These are phyloP conservation scores for Apiospora malaysiana DNA, from an alignment of 2,329 filamentous ascomycete species.

Conservation along the genomic window DNA sequence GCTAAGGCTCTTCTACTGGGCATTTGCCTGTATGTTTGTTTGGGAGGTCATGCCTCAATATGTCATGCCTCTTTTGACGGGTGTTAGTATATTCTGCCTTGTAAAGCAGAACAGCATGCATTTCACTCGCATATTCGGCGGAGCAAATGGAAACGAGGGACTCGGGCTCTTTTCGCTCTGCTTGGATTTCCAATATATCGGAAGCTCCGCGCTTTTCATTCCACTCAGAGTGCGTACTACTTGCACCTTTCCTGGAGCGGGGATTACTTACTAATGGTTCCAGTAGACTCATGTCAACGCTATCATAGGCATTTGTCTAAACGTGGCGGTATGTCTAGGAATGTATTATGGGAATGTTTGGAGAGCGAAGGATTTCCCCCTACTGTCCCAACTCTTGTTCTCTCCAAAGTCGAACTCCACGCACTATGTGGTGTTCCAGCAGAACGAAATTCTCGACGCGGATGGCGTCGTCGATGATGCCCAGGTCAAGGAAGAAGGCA, in stretches of 20 bases:
- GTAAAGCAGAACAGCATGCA: slow-evolving; percentile 47
- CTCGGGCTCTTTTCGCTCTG: slow-evolving; percentile 48
- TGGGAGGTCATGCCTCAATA: slow-evolving; percentile 57
- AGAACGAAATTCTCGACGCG: slow-evolving; percentile 47
- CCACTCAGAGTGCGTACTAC: not conserved
- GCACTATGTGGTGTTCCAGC: slow-evolving; percentile 44
- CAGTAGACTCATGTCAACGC: slow-evolving; percentile 10
- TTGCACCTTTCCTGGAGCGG: no score
- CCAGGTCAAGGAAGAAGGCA: slow-evolving; percentile 42
- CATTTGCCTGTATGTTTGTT: slow-evolving; percentile 46
- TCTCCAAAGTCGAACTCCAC: not conserved
- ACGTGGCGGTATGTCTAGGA: slow-evolving; percentile 39
- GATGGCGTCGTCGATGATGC: slow-evolving; percentile 45
- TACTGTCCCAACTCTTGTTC: slow-evolving; percentile 37
- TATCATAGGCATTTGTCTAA: not conserved
- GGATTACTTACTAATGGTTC: not conserved
- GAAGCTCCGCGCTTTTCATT: slow-evolving; percentile 28
- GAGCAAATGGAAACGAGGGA: slow-evolving; percentile 47
- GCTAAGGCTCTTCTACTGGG: slow-evolving; percentile 46
- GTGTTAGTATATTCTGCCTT: slow-evolving; percentile 48
- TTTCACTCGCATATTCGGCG: slow-evolving; percentile 52
- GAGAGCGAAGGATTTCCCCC: slow-evolving; percentile 48
- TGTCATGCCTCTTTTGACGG: slow-evolving; percentile 48
- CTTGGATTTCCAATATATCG: slow-evolving; percentile 53
- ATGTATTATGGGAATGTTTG: slow-evolving; percentile 51